phyloP scores from a whole-genome alignment of 805 yeast genomes.

The Danielozyma ontarioensis region DNA sequence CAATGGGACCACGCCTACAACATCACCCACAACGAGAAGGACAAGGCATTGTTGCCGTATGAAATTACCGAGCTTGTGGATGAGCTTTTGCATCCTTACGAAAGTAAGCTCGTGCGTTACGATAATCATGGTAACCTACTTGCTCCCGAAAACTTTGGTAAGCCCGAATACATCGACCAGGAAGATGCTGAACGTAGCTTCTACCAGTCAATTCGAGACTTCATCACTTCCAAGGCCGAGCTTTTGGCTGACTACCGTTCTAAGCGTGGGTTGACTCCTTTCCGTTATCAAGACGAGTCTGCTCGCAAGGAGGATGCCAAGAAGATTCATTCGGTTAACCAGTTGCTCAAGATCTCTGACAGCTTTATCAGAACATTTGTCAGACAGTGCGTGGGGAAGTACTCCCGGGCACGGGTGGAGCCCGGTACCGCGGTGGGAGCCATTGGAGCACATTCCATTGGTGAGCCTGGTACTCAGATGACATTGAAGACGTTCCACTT shows the following conservation, averaged over 20 bases:
- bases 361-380: slow-evolving; percentile 60
- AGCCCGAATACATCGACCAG: slow-evolving; percentile 71
- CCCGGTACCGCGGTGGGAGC: slow-evolving; percentile 99
- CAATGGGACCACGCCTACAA: slow-evolving; percentile 92
- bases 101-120: slow-evolving; percentile 51
- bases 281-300: slow-evolving; percentile 23
- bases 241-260: slow-evolving; percentile 54
- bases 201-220: slow-evolving; percentile 69
- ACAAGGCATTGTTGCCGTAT: slow-evolving; percentile 61
- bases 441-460: slow-evolving; percentile 97
- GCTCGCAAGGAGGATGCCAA: slow-evolving; percentile 8
- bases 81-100: slow-evolving; percentile 55
- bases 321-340: slow-evolving; percentile 47
- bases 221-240: slow-evolving; percentile 51
- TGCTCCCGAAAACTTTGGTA: slow-evolving; percentile 32
- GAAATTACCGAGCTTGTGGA: slow-evolving; percentile 57
- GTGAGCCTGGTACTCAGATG: slow-evolving; percentile 99
- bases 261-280: slow-evolving; percentile 44
- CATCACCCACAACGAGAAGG: slow-evolving; percentile 57
- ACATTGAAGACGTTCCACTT: slow-evolving; percentile 90
- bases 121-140: slow-evolving; percentile 67
- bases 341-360: slow-evolving; percentile 62
- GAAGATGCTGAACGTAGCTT: slow-evolving; percentile 83
- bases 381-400: slow-evolving; percentile 72
- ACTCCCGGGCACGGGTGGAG: slow-evolving; percentile 86